Evolutionary conservation across 2,329 filamentous ascomycete genomes (phyloP), one percentile per base, ranked within the genome.

Genomic region (Diaporthe velutina): DNA sequence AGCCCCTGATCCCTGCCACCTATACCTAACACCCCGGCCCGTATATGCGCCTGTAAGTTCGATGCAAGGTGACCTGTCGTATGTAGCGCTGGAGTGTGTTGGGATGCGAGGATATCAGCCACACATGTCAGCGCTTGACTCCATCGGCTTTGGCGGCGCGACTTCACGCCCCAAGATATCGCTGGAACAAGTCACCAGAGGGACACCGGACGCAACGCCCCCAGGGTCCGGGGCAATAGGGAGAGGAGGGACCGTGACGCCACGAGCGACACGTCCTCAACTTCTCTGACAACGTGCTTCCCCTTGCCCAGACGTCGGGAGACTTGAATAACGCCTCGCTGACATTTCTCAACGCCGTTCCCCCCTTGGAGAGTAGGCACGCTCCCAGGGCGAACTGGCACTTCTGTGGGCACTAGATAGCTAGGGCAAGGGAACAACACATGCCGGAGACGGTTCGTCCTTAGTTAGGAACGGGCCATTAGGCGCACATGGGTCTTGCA

Each of bases 71-170:
- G 61, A 67, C 61, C 61, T 67, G 61, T 67, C 61, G 61, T 28
- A 19, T 52, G 61, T 45, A 28, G 61, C 19, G 61, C 61, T 52
- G 30, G 61, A 28, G 60, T 28, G 30, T 28, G 13, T 13, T 67
- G 9, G 45, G 38, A 13, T 52, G 61, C 61, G 61, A 67, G 61
- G 61, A 30, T 52, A 38, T 52, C 30, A 67, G 61, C 61, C 61
- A 67, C 61, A 67, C 61, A 50, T 67, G 61, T 67, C 61, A 67
- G 61, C 61, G 22, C 61, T 67, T 67, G 61, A 28, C 61, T 67
- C n/a, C 45, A 52, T 67, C 61, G 45, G 61, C 61, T 67, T 52
- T 67, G 45, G 61, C 30, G 45, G 61, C 45, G 30, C 30, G 61
- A 67, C 61, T 38, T 67, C 42, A n/a, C 30, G 30, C 28, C 28